These are phyloP conservation scores for Psidium guajava DNA, from an alignment of 345 rosid species.

Conservation along the genomic window DNA sequence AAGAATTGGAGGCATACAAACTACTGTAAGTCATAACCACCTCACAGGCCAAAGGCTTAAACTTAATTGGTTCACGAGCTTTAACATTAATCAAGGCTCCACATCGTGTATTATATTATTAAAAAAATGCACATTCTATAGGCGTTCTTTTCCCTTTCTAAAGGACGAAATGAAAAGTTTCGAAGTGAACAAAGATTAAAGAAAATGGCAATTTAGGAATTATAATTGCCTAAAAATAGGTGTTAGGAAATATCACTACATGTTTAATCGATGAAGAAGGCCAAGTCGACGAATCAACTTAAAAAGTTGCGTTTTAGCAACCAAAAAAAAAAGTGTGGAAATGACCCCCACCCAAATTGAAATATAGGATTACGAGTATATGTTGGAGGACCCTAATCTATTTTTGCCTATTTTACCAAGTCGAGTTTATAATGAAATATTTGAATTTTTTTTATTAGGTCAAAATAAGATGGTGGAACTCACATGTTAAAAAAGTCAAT, in stretches of 20 bases:
- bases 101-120: neutral
- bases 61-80: neutral
- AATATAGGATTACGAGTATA: neutral
- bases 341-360: neutral
- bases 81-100: no score
- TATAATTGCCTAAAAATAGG: neutral
- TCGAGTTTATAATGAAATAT: no score
- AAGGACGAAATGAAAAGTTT: neutral
- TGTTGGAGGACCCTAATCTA: neutral
- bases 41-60: accelerated
- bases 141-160: neutral
- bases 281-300: neutral
- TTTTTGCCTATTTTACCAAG: neutral
- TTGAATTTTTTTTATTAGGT: no score
- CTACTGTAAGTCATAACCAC: accelerated
- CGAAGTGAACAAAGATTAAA: neutral
- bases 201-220: neutral
- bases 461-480: no score
- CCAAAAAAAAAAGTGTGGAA: neutral
- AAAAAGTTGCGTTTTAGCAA: neutral
- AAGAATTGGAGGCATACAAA: neutral
- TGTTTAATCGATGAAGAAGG: neutral
- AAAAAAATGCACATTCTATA: neutral
- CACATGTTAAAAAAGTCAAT: no score
- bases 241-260: neutral